These are phyloP conservation scores for Tetrapisispora taiwanensis DNA, from an alignment of 805 yeast genomes.

Conservation along the genomic window DNA sequence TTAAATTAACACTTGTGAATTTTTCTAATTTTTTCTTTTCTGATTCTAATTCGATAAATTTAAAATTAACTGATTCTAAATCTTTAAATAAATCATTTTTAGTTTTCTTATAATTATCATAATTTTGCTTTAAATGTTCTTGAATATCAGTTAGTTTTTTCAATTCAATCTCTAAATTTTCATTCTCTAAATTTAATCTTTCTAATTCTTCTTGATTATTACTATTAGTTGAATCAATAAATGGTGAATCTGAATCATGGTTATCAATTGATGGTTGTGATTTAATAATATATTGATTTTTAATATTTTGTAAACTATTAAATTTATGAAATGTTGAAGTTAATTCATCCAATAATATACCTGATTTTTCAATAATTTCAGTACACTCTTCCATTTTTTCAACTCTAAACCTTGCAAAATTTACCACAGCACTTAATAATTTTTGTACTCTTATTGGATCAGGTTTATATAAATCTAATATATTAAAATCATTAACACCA, in stretches of 20 bases:
- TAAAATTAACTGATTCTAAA: conserved; percentile 50
- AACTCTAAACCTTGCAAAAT: conserved; percentile 77
- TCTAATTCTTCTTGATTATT: conserved; percentile 26
- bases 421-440: conserved; percentile 71
- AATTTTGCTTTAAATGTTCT: conserved; percentile 51
- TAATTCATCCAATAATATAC: conserved; percentile 37
- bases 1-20: conserved; percentile 53
- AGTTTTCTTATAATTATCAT: conserved; percentile 51
- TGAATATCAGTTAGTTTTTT: conserved; percentile 51
- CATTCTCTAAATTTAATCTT: conserved; percentile 40
- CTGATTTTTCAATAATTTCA: conserved; percentile 45
- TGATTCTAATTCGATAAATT: conserved; percentile 45
- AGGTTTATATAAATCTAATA: conserved; percentile 68
- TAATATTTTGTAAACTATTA: conserved; percentile 29
- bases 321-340: conserved; percentile 36
- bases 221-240: conserved; percentile 7
- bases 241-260: conserved; percentile 7
- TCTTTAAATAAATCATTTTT: conserved; percentile 49
- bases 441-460: conserved; percentile 57
- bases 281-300: conserved; percentile 22
- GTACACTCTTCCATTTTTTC: conserved; percentile 64
- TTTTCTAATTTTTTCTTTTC: conserved; percentile 50
- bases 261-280: conserved; percentile 15
- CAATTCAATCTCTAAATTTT: conserved; percentile 50
- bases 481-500: conserved; percentile 68